A percentile compares a stretch with the other conserved stretches of the same genome.
Evolutionary conservation across 495 filamentous ascomycete genomes (phyloP).

Genomic region (Clohesyomyces aquaticus): DNA sequence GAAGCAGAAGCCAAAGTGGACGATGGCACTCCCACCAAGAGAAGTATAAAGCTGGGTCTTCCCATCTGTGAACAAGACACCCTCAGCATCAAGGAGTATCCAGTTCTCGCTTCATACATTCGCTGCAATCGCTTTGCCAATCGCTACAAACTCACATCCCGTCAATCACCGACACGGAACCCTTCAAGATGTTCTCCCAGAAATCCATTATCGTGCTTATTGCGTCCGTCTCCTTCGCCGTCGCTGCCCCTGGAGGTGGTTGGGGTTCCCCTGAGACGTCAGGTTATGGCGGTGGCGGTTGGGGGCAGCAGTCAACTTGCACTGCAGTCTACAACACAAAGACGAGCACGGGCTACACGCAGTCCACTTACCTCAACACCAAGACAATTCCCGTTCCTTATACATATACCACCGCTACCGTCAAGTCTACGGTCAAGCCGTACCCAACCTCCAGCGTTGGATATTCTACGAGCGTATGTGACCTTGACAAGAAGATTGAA

Average conservation of each 20-base stretch:
- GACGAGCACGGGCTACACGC: conserved; percentile 2
- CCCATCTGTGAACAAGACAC: neutral
- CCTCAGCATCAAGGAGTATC: conserved; percentile 8
- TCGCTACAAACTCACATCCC: neutral
- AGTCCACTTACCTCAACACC: conserved; percentile 17
- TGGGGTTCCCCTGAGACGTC: no score
- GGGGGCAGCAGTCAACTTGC: neutral
- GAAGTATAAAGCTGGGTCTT: conserved; percentile 7
- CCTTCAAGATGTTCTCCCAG: conserved; percentile 33
- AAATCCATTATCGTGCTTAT: conserved; percentile 21
- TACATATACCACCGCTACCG: conserved; percentile 21
- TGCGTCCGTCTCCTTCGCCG: conserved; percentile 20
- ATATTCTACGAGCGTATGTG: conserved; percentile 13
- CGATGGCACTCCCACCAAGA: neutral
- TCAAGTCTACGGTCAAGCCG: conserved; percentile 18
- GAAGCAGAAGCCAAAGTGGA: neutral
- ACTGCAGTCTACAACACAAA: conserved; percentile 12
- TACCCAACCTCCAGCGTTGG: conserved; percentile 21
- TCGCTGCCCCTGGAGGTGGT: conserved; percentile 22
- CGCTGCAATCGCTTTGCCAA: conserved; percentile 3
- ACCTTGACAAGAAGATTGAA: neutral
- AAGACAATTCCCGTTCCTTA: conserved; percentile 36
- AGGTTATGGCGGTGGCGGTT: no score
- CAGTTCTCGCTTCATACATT: conserved; percentile 1
- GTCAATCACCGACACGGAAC: neutral